These are phyloP conservation scores for Hanseniaspora taiwanica DNA, from an alignment of 805 yeast genomes.

Conservation along the genomic window DNA sequence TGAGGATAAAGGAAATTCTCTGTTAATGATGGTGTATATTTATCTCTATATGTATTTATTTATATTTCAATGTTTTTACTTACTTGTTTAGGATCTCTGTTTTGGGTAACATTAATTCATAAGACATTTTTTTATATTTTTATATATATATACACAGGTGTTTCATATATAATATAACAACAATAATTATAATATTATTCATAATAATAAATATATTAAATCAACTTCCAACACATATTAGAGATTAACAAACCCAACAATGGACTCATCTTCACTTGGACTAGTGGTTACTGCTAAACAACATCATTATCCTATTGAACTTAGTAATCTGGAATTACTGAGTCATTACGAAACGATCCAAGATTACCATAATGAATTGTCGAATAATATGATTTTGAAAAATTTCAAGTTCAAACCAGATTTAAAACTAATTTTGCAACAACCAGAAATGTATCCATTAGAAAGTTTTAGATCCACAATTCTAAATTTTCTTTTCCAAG, in stretches of 20 bases:
- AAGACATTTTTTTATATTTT: no score
- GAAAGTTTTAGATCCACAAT: constrained; percentile 53
- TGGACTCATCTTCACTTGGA: constrained; percentile 17
- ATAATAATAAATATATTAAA: no score
- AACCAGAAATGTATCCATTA: constrained; percentile 67
- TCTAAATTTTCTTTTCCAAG: constrained; percentile 69
- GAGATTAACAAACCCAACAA: background rate
- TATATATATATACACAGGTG: no score
- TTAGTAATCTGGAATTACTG: constrained; percentile 36
- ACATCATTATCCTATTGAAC: constrained; percentile 35
- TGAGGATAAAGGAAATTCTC: no score
- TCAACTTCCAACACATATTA: no score
- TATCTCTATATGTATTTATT: no score
- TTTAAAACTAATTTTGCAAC: constrained; percentile 59
- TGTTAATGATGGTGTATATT: no score
- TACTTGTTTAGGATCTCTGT: no score
- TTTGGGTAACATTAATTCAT: no score
- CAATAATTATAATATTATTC: no score
- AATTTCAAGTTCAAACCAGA: constrained; percentile 35
- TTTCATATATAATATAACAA: no score
- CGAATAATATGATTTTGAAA: constrained; percentile 25
- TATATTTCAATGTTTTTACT: no score
- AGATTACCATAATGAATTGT: constrained; percentile 43
- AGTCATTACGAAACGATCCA: constrained; percentile 32
- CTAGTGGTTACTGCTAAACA: constrained; percentile 30